Percentiles rank a stretch among this genome's conserved stretches.
Conservation (phyloP, 2,329 filamentous ascomycete species). For the Phialophora expanda region DNA sequence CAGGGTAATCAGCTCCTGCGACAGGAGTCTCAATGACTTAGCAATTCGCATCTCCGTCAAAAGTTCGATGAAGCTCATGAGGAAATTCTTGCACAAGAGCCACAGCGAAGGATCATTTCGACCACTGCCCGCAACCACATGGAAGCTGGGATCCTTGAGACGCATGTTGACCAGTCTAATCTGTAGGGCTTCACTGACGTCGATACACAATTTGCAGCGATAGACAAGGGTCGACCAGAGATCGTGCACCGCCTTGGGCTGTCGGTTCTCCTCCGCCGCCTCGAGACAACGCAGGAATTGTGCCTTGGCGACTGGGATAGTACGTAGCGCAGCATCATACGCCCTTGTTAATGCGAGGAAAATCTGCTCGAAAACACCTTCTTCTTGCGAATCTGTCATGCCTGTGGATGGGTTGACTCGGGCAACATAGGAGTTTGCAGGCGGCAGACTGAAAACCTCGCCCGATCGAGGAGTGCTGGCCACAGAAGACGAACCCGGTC, state of each 20-base stretch:
- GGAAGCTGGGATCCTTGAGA: constrained; percentile 78
- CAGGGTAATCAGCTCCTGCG: constrained; percentile 71
- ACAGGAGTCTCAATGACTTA: constrained; percentile 56
- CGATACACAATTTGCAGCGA: constrained; percentile 72
- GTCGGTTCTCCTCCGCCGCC: constrained; percentile 64
- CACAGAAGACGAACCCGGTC: constrained; percentile 55
- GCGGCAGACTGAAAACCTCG: constrained; percentile 73
- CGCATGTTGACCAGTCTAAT: constrained; percentile 77
- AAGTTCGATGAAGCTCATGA: constrained; percentile 56
- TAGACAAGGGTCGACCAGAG: constrained; percentile 74
- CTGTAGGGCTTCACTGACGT: constrained; percentile 75
- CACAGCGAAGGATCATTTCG: constrained; percentile 64
- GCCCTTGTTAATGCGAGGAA: constrained; percentile 76
- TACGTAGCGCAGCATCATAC: constrained; percentile 73
- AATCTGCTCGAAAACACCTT: constrained; percentile 80
- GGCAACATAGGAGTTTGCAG: constrained; percentile 53
- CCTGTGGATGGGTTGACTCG: constrained; percentile 63
- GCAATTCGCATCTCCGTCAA: constrained; percentile 55
- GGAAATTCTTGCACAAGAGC: constrained; percentile 70
- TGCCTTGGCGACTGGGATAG: constrained; percentile 70
- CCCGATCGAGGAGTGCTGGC: constrained; percentile 77
- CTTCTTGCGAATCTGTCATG: constrained; percentile 72
- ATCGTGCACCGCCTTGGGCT: constrained; percentile 64
- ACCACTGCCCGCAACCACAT: constrained; percentile 50
- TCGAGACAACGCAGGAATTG: constrained; percentile 70